Base-by-base conservation (phyloP, 805 yeast species). In the Ascoidea rubescens region DNA sequence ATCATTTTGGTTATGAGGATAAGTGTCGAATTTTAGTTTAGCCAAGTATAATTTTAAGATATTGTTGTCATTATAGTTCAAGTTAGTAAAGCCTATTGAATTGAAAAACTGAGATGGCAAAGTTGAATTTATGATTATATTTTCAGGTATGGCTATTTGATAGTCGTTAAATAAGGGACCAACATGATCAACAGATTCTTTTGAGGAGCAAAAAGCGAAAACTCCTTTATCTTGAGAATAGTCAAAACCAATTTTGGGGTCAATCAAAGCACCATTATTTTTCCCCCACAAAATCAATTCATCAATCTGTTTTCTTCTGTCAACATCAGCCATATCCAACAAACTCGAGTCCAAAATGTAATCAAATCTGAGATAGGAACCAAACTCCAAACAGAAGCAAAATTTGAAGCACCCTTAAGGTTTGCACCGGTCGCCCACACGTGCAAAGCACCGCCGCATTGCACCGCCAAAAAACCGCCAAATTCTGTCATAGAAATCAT, bases 11-110 rank as follows among this genome's bases (percentile, higher is more conserved):
- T 21, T 21, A 2, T 21, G 28, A 21, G 28, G 28, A 21, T 21
- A 21, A 21, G 3, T 21, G 49, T 65, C 70, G 53, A 71, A 75
- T 54, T 67, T 75, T 52, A 75, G 59, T 51, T 71, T 70, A 1
- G 77, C 69, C 5, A 75, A 51, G 12, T 70, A 62, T 2, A 76
- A 57, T 51, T 71, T 70, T 31, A 71, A 52, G 48, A 67, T 62
- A 1, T 65, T 62, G 52, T 73, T 73, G 4, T 59, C 59, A 28
- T 64, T 48, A 7, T 43, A 31, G 6, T n/a, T 12, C 5, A 5
- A 50, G 5, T 48, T 16, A 17, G 57, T 45, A 30, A 48, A 31
- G 6, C 42, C 6, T 48, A 31, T 17, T 48, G 42, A 17, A 33
- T n/a, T 6, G 14, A 31, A 49, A 31, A 17, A n/a, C 48, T 48